Percentiles rank a stretch among this genome's conserved stretches.
These are phyloP conservation scores for Leonotis leonurus DNA, from an alignment of 257 asterid genomes.

Conservation along the genomic window DNA sequence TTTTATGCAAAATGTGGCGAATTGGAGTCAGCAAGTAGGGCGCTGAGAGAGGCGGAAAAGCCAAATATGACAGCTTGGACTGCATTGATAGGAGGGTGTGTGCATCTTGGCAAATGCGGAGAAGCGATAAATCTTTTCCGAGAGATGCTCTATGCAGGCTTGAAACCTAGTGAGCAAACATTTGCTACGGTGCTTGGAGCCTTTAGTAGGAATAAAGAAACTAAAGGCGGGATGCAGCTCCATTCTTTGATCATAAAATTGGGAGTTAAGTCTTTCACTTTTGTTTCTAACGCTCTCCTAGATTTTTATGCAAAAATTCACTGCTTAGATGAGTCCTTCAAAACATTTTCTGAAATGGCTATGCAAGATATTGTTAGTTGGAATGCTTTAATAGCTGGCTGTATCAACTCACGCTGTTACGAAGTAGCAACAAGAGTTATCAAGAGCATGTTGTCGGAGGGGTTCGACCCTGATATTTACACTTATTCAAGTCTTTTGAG, in stretches of 20 bases:
- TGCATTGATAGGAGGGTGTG: constrained; percentile 68
- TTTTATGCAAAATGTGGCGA: constrained; percentile 67
- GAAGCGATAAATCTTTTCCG: constrained; percentile 48
- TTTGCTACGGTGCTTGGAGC: constrained; percentile 69
- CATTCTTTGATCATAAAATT: constrained; percentile 44
- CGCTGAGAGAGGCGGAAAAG: constrained; percentile 41
- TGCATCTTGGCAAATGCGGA: constrained; percentile 38
- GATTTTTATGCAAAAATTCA: constrained; percentile 51
- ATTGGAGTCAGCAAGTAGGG: constrained; percentile 43
- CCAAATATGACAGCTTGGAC: constrained; percentile 67
- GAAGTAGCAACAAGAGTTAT: constrained; percentile 36
- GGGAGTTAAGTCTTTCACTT: constrained; percentile 48
- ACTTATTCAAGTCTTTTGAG: constrained; percentile 63
- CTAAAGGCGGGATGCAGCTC: constrained; percentile 45
- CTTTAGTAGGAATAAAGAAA: constrained; percentile 37
- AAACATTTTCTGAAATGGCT: constrained; percentile 38
- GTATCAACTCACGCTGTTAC: constrained; percentile 22
- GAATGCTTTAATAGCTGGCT: constrained; percentile 65
- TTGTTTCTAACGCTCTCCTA: constrained; percentile 50
- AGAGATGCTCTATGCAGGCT: constrained; percentile 36
- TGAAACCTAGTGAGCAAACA: constrained; percentile 58
- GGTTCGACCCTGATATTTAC: constrained; percentile 46
- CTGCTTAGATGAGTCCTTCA: constrained; percentile 38
- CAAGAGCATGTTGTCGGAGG: constrained; percentile 36
- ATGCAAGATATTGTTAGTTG: constrained; percentile 54